These are phyloP conservation scores for Mrakiaceae sp. DNA, from an alignment of 1,284 basidiomycete genomes.

Conservation along the genomic window DNA sequence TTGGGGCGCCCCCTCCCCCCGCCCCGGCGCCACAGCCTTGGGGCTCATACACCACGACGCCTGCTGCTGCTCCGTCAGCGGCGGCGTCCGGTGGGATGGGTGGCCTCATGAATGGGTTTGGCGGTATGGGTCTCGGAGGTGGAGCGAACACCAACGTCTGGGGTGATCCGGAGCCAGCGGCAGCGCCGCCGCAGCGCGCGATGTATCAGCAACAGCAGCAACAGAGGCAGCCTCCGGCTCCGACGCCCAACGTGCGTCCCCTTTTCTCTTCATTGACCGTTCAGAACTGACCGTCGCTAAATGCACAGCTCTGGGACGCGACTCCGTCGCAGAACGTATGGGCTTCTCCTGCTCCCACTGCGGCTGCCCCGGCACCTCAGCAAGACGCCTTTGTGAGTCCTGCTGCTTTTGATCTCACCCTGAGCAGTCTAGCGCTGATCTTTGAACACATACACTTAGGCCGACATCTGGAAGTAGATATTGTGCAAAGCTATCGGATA, in stretches of 20 bases:
- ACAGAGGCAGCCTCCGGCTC: not conserved
- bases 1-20: constrained; percentile 25
- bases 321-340: constrained; percentile 3
- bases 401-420: not conserved
- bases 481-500: too few species aligned
- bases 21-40: constrained; percentile 17
- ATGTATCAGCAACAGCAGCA: not conserved
- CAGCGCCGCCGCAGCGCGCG: not conserved
- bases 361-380: not conserved
- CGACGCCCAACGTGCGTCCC: constrained; percentile 8
- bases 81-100: not conserved
- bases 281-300: not conserved
- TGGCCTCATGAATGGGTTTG: not conserved
- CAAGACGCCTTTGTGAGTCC: constrained; percentile 10
- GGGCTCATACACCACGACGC: not conserved
- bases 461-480: constrained; percentile 17
- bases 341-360: constrained; percentile 2
- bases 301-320: constrained; percentile 8
- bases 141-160: not conserved
- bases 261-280: not conserved
- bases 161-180: not conserved
- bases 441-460: not conserved
- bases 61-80: too few species aligned
- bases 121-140: constrained; percentile 1
- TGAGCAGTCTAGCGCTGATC: not conserved